Conservation (phyloP, 768 basidiomycete species). For the Lactarius indigo region DNA sequence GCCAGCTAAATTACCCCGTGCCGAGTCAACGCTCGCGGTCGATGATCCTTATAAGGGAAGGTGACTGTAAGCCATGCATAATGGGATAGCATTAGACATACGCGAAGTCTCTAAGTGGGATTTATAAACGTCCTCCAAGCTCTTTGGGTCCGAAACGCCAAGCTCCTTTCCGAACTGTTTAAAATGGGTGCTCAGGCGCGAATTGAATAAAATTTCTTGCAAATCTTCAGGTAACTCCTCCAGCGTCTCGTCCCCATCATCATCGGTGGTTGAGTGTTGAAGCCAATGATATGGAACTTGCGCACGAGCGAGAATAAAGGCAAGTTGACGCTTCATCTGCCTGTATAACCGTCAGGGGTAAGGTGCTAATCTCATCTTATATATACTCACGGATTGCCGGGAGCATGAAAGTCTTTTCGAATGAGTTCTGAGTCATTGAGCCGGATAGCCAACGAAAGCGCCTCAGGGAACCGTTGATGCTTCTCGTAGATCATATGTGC, state of each 20-base stretch:
- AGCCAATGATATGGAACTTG: constrained; percentile 91
- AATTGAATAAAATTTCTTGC: constrained; percentile 81
- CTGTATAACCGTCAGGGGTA: constrained; percentile 36
- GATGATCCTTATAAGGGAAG: constrained; percentile 47
- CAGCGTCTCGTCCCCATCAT: constrained; percentile 51
- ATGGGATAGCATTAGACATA: constrained; percentile 33
- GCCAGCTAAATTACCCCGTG: constrained; percentile 89
- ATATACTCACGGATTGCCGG: constrained; percentile 74
- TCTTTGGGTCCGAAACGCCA: constrained; percentile 84
- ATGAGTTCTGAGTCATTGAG: constrained; percentile 79
- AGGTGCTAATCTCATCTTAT: not conserved
- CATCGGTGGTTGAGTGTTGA: constrained; percentile 48
- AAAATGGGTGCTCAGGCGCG: constrained; percentile 80
- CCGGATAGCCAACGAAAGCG: constrained; percentile 79
- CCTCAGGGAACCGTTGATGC: constrained; percentile 86
- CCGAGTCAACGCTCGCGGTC: constrained; percentile 83
- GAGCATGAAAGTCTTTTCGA: constrained; percentile 82
- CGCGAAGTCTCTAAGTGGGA: constrained; percentile 89
- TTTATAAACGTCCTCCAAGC: constrained; percentile 96
- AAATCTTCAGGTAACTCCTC: constrained; percentile 77
- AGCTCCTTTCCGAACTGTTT: constrained; percentile 91
- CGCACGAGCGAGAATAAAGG: constrained; percentile 89
- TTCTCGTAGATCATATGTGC: constrained; percentile 88
- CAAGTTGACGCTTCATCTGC: constrained; percentile 91
- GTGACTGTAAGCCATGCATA: not conserved